Evolutionary conservation across 345 rosid species (phyloP), one percentile per base, ranked within the genome.

Genomic region (Hibiscus mutabilis): DNA sequence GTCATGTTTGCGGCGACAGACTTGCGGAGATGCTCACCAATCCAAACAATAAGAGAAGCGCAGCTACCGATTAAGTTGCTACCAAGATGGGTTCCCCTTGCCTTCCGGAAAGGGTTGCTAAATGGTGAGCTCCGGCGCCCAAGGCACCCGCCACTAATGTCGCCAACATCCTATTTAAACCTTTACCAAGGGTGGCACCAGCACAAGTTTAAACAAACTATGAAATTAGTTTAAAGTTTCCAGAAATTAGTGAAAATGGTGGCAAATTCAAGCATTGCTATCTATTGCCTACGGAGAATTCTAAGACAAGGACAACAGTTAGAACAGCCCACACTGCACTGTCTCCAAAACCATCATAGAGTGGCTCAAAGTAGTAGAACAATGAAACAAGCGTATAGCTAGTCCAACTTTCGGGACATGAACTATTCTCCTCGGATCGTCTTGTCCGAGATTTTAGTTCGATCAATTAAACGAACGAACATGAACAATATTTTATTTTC

Each of bases 321-420:
- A 86, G 18, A 16, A 83, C 68, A 42, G 83, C 85, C 86, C 88
- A 84, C 42, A 81, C 73, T 0, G 80, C 78, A 19, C 60, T 40
- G 12, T 57, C 73, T 46, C 80, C 85, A 33, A 82, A 75, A n/a
- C 35, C 51, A 2, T 78, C 33, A 12, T 80, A 83, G 3, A 83
- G 70, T 1, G 83, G 76, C 16, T 73, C 2, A 4, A 31, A 60
- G 44, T 73, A 79, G 79, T 81, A 86, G 66, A 83, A 33, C 18
- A 77, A 5, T 2, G 86, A 81, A 3, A 86, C 77, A 29, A 86
- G 16, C 0, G 79, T 77, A 19, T 33, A 2, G 84, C 80, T 3
- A 84, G 15, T 31, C 86, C 83, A 2, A 82, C 81, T 77, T 84
- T 86, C 1, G 83, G 22, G 2, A 77, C 76, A 75, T 83, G 90